Evolutionary conservation across 2,329 filamentous ascomycete species (phyloP).

Genomic region (Cercospora beticola): DNA sequence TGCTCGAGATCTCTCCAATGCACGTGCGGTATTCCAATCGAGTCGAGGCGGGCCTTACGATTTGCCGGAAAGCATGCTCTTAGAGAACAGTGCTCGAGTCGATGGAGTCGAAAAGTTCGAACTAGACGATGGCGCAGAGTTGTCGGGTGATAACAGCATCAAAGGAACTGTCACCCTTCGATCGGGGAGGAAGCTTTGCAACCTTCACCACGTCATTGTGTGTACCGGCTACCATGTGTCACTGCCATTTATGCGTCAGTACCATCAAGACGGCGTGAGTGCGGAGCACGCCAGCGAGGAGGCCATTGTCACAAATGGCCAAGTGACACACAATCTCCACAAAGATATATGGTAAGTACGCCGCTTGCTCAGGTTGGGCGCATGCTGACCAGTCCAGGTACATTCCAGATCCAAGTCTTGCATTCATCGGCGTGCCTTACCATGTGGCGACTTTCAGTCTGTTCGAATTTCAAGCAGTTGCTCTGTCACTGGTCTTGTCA

Average conservation of each 20-base stretch:
- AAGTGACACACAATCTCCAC: constrained; percentile 62
- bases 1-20: constrained; percentile 52
- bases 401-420: not conserved
- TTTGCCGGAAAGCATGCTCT: constrained; percentile 54
- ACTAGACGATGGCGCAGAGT: constrained; percentile 21
- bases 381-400: constrained; percentile 46
- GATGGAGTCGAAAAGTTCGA: constrained; percentile 52
- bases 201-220: constrained; percentile 63
- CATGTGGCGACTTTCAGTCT: constrained; percentile 67
- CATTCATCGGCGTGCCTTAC: constrained; percentile 59
- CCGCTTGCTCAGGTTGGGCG: constrained; percentile 65
- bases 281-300: constrained; percentile 52
- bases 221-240: constrained; percentile 69
- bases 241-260: constrained; percentile 61
- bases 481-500: constrained; percentile 57
- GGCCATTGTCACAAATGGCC: constrained; percentile 63
- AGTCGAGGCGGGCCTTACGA: constrained; percentile 63
- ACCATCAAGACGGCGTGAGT: constrained; percentile 48
- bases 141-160: constrained; percentile 40
- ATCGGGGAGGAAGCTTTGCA: constrained; percentile 53
- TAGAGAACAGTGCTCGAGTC: constrained; percentile 54
- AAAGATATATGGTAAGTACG: constrained; percentile 71
- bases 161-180: constrained; percentile 54
- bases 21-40: constrained; percentile 53
- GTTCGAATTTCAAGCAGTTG: constrained; percentile 69